These are phyloP conservation scores for Silene coronaria DNA, from an alignment of 179 eudicot species.

Conservation along the genomic window DNA sequence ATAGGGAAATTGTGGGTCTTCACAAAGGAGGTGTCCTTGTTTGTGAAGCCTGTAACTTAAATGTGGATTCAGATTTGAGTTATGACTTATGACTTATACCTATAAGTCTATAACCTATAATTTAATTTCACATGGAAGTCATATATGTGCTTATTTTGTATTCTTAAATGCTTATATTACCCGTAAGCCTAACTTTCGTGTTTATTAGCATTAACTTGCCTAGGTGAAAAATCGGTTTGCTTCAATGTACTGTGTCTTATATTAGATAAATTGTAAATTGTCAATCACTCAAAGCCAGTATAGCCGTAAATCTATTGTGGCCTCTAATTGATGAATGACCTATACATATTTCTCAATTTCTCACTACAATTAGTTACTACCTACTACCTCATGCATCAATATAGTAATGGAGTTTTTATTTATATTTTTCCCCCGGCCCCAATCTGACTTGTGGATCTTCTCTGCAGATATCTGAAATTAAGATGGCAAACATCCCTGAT, in stretches of 20 bases:
- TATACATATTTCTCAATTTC: background rate
- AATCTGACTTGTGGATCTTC: constrained; percentile 7
- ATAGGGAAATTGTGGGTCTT: background rate
- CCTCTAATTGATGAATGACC: background rate
- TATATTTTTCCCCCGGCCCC: background rate
- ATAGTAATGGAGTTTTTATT: background rate
- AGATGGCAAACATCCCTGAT: constrained; percentile 87
- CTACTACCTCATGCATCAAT: background rate
- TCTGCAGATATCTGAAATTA: constrained; percentile 89
- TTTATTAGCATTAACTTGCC: background rate
- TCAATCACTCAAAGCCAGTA: background rate
- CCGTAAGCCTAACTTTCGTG: background rate
- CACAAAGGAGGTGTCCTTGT: background rate
- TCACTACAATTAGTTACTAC: background rate
- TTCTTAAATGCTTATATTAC: background rate
- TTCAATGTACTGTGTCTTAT: background rate
- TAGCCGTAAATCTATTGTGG: background rate
- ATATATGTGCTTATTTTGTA: background rate
- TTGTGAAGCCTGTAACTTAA: background rate
- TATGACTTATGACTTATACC: background rate
- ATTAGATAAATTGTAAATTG: background rate
- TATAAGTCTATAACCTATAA: too few relatives aligned
- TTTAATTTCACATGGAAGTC: background rate
- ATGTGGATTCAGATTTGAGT: background rate
- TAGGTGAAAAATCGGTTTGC: background rate